Evolutionary conservation across 495 filamentous ascomycete genomes (phyloP).

Genomic region (Hypoxylon intermedium): DNA sequence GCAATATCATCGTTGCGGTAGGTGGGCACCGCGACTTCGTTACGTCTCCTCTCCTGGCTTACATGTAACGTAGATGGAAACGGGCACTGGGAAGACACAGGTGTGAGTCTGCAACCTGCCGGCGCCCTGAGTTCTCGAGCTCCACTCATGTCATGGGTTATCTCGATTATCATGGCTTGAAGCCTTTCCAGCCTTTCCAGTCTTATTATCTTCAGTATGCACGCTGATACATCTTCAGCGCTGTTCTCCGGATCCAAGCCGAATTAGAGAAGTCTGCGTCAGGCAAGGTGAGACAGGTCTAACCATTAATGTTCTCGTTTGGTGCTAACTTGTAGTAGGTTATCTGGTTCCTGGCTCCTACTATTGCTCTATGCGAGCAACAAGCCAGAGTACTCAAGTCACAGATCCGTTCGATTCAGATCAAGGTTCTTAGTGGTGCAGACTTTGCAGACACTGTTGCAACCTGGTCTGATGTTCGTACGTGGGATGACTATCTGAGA

Average conservation of each 20-base stretch:
- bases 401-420: constrained; percentile 69
- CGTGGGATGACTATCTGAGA: constrained; percentile 76
- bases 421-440: constrained; percentile 68
- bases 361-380: constrained; percentile 75
- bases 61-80: constrained; percentile 77
- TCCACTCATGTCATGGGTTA: background rate
- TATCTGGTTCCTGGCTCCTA: constrained; percentile 87
- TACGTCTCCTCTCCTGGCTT: constrained; percentile 2
- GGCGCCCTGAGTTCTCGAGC: background rate
- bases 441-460: constrained; percentile 75
- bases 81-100: constrained; percentile 90
- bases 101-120: constrained; percentile 65
- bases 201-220: background rate
- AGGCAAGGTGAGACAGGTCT: constrained; percentile 69
- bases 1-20: constrained; percentile 87
- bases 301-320: constrained; percentile 13
- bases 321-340: constrained; percentile 56
- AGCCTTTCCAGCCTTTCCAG: too few relatives aligned
- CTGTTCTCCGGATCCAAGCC: constrained; percentile 74
- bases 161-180: background rate
- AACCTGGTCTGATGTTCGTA: constrained; percentile 73
- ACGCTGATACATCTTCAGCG: constrained; percentile 56
- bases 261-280: constrained; percentile 71
- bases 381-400: constrained; percentile 68
- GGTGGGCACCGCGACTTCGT: constrained; percentile 28